Evolutionary conservation across 768 basidiomycete genomes (phyloP).

Genomic region (Boletus reticuloceps): DNA sequence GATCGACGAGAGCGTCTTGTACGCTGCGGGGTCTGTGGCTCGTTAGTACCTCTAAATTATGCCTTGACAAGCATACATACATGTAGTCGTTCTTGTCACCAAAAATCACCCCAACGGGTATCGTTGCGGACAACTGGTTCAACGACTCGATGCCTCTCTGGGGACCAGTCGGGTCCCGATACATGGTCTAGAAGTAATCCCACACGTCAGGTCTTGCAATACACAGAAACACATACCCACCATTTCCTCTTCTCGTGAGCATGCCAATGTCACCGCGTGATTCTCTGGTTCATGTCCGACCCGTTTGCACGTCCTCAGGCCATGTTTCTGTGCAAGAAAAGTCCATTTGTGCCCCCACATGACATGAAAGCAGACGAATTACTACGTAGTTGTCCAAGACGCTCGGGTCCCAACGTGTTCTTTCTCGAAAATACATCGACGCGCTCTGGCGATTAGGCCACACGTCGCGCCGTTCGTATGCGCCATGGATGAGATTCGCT

Average conservation of each 20-base stretch:
- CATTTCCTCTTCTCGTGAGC: slow-evolving; percentile 60
- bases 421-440: slow-evolving; percentile 32
- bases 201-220: neutral
- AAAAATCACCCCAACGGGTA: slow-evolving; percentile 54
- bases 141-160: slow-evolving; percentile 50
- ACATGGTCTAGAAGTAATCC: slow-evolving; percentile 51
- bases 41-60: neutral
- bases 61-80: slow-evolving; percentile 30
- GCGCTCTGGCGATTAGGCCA: slow-evolving; percentile 52
- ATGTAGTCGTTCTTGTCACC: slow-evolving; percentile 52
- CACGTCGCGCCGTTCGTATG: slow-evolving; percentile 47
- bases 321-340: slow-evolving; percentile 40
- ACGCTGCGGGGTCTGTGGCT: slow-evolving; percentile 26
- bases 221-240: slow-evolving; percentile 34
- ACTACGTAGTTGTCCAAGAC: slow-evolving; percentile 56
- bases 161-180: slow-evolving; percentile 54
- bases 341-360: neutral
- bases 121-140: slow-evolving; percentile 35
- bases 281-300: slow-evolving; percentile 27
- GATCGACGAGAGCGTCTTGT: slow-evolving; percentile 33
- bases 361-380: slow-evolving; percentile 17
- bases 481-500: slow-evolving; percentile 41
- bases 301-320: slow-evolving; percentile 39
- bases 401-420: slow-evolving; percentile 49
- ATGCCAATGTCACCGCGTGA: slow-evolving; percentile 49